Percentiles rank a stretch among this genome's conserved stretches.
phyloP scores from a whole-genome alignment of 305 asterid species.

The Fraxinus platypoda region DNA sequence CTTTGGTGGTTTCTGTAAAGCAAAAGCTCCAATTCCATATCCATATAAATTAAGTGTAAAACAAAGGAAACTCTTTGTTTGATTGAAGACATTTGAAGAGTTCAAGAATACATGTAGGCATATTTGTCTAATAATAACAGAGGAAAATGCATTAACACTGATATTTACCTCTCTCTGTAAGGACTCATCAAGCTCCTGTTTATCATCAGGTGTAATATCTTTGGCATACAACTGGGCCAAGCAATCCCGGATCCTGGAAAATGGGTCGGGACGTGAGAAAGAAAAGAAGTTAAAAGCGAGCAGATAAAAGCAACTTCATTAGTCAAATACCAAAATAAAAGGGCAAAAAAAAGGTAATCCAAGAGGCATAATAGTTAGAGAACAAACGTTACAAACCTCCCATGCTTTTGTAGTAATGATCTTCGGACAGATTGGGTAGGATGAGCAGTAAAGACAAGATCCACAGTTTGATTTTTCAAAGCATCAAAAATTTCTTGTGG shows the following conservation, averaged over 20 bases:
- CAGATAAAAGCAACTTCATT: neutral
- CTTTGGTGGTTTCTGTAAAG: neutral
- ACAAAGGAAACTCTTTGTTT: neutral
- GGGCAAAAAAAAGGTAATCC: neutral
- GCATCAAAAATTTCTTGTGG: slow-evolving; percentile 94
- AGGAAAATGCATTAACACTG: neutral
- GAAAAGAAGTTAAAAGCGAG: slow-evolving; percentile 12
- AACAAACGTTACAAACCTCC: slow-evolving; percentile 47
- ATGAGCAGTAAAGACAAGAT: slow-evolving; percentile 93
- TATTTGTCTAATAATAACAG: neutral
- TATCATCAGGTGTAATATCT: slow-evolving; percentile 92
- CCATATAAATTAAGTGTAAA: neutral
- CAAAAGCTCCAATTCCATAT: neutral
- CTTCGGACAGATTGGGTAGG: slow-evolving; percentile 91
- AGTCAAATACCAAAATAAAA: neutral
- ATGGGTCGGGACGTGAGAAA: slow-evolving; percentile 2
- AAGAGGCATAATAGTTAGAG: neutral
- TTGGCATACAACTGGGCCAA: slow-evolving; percentile 72
- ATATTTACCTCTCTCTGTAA: slow-evolving; percentile 81
- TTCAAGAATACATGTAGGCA: neutral
- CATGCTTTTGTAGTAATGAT: slow-evolving; percentile 96
- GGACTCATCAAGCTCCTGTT: slow-evolving; percentile 94
- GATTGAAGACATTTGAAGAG: neutral
- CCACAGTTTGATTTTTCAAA: slow-evolving; percentile 91
- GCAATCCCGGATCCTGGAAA: slow-evolving; percentile 82